These are phyloP conservation scores for Saccharomycopsis sp. DNA, from an alignment of 805 yeast genomes.

Conservation along the genomic window DNA sequence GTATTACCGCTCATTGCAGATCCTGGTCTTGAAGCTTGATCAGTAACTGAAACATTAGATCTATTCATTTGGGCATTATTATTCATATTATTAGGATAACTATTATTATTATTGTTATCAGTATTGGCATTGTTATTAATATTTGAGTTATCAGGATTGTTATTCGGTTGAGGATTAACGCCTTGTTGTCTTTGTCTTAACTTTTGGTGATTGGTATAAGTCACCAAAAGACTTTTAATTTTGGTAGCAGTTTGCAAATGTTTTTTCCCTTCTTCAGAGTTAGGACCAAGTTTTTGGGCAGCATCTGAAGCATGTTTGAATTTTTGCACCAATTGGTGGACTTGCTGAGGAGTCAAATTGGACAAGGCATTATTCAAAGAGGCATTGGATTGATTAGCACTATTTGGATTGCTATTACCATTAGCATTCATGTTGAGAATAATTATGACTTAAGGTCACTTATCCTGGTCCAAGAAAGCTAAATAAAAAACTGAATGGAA, in stretches of 20 bases:
- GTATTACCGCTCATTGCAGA: background rate
- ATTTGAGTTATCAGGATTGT: slow-evolving; percentile 10
- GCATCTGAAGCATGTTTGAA: slow-evolving; percentile 7
- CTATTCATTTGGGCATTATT: too few species aligned
- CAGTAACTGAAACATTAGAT: background rate
- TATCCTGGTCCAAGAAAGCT: too few species aligned
- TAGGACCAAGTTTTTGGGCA: slow-evolving; percentile 7
- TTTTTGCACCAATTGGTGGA: slow-evolving; percentile 10
- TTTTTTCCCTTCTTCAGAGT: slow-evolving; percentile 9
- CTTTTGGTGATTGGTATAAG: slow-evolving; percentile 8
- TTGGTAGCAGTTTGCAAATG: slow-evolving; percentile 14
- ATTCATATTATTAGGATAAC: background rate
- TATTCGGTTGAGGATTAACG: too few species aligned
- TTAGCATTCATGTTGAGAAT: background rate
- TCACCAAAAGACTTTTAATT: slow-evolving; percentile 12
- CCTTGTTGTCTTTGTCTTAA: slow-evolving; percentile 12
- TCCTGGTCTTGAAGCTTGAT: too few species aligned
- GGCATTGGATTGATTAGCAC: background rate
- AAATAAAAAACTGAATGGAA: too few species aligned
- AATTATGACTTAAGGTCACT: too few species aligned
- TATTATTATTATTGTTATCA: slow-evolving; percentile 5
- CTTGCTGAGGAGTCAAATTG: slow-evolving; percentile 10
- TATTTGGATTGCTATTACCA: background rate
- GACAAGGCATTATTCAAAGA: background rate
- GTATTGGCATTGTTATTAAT: background rate